Evolutionary conservation across 192 early-diverging fungal species (phyloP).

Genomic region (Linderina pennispora): DNA sequence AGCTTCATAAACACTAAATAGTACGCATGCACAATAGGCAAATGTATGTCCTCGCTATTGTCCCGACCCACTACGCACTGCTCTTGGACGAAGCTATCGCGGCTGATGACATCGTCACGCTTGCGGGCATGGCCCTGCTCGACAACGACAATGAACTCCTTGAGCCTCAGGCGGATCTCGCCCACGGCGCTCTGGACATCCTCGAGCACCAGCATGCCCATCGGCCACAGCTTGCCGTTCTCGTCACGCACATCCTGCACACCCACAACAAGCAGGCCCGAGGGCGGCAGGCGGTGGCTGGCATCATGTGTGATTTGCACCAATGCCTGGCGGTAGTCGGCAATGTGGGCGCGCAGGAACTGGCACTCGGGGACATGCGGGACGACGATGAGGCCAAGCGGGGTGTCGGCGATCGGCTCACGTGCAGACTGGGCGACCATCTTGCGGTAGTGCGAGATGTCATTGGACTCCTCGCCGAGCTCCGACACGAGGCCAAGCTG

Average conservation of each 20-base stretch:
- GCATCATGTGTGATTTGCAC: conserved; percentile 60
- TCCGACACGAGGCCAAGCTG: conserved; percentile 69
- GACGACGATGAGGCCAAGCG: conserved; percentile 52
- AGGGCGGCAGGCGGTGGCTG: conserved; percentile 47
- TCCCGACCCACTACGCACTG: conserved; percentile 18
- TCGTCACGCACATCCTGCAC: conserved; percentile 62
- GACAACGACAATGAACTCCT: conserved; percentile 49
- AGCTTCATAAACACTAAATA: conserved; percentile 50
- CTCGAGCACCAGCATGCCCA: conserved; percentile 69
- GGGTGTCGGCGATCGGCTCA: conserved; percentile 21
- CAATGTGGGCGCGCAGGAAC: conserved; percentile 45
- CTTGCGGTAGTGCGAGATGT: conserved; percentile 61
- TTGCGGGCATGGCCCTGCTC: conserved; percentile 43
- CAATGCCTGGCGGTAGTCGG: conserved; percentile 55
- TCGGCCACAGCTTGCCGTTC: conserved; percentile 61
- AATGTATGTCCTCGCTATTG: conserved; percentile 6
- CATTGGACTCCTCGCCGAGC: conserved; percentile 70
- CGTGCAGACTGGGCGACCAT: conserved; percentile 48
- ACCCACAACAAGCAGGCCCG: conserved; percentile 63
- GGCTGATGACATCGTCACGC: conserved; percentile 35
- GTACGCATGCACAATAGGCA: conserved; percentile 50
- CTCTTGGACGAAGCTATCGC: conserved; percentile 36
- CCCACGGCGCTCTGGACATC: conserved; percentile 59
- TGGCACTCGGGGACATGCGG: conserved; percentile 53
- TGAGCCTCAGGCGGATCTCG: conserved; percentile 36